Base-by-base conservation (phyloP, 1,284 basidiomycete genomes). In the Golubevia sp. region DNA sequence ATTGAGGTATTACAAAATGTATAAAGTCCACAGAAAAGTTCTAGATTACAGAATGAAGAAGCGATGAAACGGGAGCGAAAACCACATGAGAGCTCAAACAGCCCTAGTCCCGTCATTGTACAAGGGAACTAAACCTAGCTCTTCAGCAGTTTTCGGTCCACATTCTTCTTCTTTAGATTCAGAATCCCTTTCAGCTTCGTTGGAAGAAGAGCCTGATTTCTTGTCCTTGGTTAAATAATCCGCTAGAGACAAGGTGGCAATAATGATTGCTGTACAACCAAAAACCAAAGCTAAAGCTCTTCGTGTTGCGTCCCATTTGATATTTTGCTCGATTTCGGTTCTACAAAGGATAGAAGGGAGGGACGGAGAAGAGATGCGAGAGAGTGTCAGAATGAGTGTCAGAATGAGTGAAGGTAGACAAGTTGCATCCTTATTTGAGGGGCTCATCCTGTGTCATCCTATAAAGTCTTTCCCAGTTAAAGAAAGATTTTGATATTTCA, bases 291-390 rank as follows among this genome's bases (percentile, higher is more conserved):
- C 70, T 18, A 83, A 61, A 38, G 79, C 77, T 13, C 80, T 69
- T 3, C 80, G 62, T 0, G 80, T 82, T 4, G 77, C 71, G 58
- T 81, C 80, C 80, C 80, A 83, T 57, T 81, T 81, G 66, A 83
- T 79, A 44, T 71, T 79, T 64, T 83, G 78, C 63, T 83, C 80
- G 56, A 83, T 82, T 67, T 82, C 80, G 27, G 78, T 81, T 38
- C 51, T 53, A n/a, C 11, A 44, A 18, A 44, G 38, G 18, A 18
- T 13, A 8, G 18, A 18, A 44, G 38, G 38, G 18, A 13, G 38
- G 38, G 18, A 13, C 18, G 38, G 38, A 44, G 38, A 44, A 44
- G 38, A 44, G 38, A 44, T n/a, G n/a, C n/a, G n/a, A n/a, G n/a
- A n/a, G n/a, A n/a, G n/a, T n/a, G n/a, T n/a, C n/a, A n/a, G n/a